Percentiles rank a stretch among this genome's conserved stretches.
Evolutionary conservation across 805 yeast species (phyloP).

Genomic region (Saturnispora zaruensis): DNA sequence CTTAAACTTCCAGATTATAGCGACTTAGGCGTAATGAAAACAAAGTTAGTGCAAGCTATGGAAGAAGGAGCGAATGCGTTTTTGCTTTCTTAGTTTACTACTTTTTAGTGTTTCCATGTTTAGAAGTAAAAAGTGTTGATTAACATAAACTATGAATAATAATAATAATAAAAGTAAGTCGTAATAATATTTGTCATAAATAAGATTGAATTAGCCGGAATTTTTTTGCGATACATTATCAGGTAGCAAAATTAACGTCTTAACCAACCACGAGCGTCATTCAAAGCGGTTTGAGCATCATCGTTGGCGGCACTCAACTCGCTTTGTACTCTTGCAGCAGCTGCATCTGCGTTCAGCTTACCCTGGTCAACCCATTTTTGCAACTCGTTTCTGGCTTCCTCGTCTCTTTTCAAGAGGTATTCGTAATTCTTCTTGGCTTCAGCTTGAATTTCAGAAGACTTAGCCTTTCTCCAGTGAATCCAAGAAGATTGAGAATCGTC

Average conservation of each 20-base stretch:
- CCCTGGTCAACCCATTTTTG: conserved; percentile 18
- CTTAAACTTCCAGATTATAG: conserved; percentile 82
- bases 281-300: neutral
- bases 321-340: conserved; percentile 19
- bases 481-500: conserved; percentile 24
- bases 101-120: neutral
- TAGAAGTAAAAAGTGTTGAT: neutral
- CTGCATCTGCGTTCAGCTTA: conserved; percentile 19
- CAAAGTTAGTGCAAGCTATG: conserved; percentile 60
- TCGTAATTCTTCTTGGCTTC: conserved; percentile 23
- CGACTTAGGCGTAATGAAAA: conserved; percentile 47
- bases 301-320: conserved; percentile 12
- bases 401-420: conserved; percentile 16
- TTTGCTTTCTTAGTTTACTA: conserved; percentile 47
- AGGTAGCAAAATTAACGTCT: conserved; percentile 8
- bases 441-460: conserved; percentile 24
- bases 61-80: conserved; percentile 86
- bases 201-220: neutral
- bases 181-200: neutral
- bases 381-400: conserved; percentile 18
- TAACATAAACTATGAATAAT: neutral
- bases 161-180: neutral
- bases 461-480: conserved; percentile 26
- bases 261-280: conserved; percentile 16
- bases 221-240: neutral